Evolutionary conservation across 192 early-diverging fungal genomes (phyloP), one percentile per base, ranked within the genome.

Genomic region (Coemansia biformis): DNA sequence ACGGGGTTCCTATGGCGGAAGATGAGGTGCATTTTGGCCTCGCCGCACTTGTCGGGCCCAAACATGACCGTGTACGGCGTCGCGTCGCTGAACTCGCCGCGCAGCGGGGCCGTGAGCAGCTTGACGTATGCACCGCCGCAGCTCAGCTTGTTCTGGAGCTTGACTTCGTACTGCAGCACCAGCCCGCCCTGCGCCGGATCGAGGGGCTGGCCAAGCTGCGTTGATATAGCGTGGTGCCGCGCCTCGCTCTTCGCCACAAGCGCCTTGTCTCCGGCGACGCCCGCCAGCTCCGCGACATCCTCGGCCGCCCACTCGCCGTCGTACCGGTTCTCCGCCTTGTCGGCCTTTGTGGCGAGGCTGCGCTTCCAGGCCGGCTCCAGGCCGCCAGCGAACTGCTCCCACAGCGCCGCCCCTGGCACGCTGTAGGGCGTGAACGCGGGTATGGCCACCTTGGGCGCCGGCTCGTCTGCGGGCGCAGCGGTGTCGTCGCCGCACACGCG

Each of bases 41-140:
- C 89, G 26, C 88, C 92, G 66, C 92, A 95, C 56, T 83, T 84
- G 77, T 95, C 92, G 12, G 92, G 92, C 29, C 92, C 92, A 73
- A 95, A 95, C 92, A 95, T 89, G 75, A 82, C 41, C 23, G 84
- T 85, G 75, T 92, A 96, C 4, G 91, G 91, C 26, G 91, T 86
- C 45, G 85, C 81, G 69, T 92, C 86, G 31, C 33, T 47, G 9
- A 47, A 47, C 46, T 47, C 46, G 8, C 33, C 22, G 11, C 16
- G 2, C 33, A 37, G 21, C 10, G 46, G 46, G 15, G 46, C 18
- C 8, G 46, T 36, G 5, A 47, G 46, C 19, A 95, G 79, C 78
- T 95, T 95, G 58, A 90, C 66, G 77, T 96, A 96, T 4, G 92
- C 92, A 29, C 92, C 92, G 39, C 91, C 92, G 66, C 92, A 96